Evolutionary conservation across 306 rosid species (phyloP).

Genomic region (Dicorynia guianensis): DNA sequence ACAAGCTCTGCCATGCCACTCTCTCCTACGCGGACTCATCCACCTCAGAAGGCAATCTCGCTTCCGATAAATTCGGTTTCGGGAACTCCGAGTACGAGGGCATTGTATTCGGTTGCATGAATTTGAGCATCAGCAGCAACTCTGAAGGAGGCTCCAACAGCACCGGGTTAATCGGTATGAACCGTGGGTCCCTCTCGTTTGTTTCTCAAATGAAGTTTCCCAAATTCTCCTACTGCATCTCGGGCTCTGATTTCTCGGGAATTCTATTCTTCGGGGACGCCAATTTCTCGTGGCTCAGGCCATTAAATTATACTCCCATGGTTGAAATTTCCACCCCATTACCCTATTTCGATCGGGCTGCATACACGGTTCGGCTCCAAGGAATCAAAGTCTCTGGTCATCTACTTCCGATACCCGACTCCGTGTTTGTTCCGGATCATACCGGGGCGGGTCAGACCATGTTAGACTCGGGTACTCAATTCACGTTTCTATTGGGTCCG

Average conservation of each 20-base stretch:
- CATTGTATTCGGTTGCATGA: constrained; percentile 81
- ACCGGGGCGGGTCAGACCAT: constrained; percentile 93
- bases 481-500: constrained; percentile 76
- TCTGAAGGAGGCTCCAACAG: constrained; percentile 57
- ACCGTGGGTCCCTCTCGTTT: constrained; percentile 78
- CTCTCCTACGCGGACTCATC: constrained; percentile 84
- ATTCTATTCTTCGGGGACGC: constrained; percentile 67
- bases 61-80: constrained; percentile 70
- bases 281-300: constrained; percentile 62
- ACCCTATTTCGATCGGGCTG: constrained; percentile 79
- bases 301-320: constrained; percentile 72
- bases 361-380: constrained; percentile 64
- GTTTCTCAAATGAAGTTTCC: constrained; percentile 70
- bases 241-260: constrained; percentile 75
- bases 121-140: constrained; percentile 56
- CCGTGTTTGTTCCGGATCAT: constrained; percentile 66
- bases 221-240: constrained; percentile 88
- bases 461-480: constrained; percentile 90
- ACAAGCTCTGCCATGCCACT: constrained; percentile 83
- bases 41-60: constrained; percentile 83
- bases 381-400: constrained; percentile 68
- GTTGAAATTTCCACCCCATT: constrained; percentile 67
- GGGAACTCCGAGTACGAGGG: constrained; percentile 50
- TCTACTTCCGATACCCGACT: constrained; percentile 50
- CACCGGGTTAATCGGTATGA: constrained; percentile 91